phyloP scores from a whole-genome alignment of 768 basidiomycete species.

The Tylopilus rubrobrunneus region DNA sequence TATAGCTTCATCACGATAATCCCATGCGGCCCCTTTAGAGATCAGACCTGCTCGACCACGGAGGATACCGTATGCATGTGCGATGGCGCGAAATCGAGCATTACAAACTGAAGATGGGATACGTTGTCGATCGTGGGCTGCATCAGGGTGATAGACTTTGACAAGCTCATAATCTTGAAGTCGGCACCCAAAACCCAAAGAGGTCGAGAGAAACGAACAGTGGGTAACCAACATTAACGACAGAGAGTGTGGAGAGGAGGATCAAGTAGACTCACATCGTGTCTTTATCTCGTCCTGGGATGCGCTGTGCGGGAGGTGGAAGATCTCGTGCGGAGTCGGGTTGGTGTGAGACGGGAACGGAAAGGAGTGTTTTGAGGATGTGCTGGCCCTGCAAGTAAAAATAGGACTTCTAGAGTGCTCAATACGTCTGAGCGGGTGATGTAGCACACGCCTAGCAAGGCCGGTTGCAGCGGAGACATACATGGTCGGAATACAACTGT shows the following conservation, averaged over 20 bases:
- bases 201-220: not conserved
- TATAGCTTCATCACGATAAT: conserved; percentile 36
- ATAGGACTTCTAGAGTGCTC: not conserved
- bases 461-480: not conserved
- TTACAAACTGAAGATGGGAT: conserved; percentile 46
- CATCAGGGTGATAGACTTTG: conserved; percentile 69
- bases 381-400: conserved; percentile 7
- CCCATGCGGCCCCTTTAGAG: not conserved
- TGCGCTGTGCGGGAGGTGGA: conserved; percentile 56
- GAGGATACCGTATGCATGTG: conserved; percentile 55
- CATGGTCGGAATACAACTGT: conserved; percentile 5
- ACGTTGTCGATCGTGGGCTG: conserved; percentile 35
- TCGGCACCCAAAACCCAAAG: not conserved
- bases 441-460: not conserved
- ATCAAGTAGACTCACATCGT: conserved; percentile 47
- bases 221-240: not conserved
- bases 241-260: not conserved
- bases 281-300: conserved; percentile 60
- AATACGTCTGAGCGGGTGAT: not conserved
- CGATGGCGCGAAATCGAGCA: conserved; percentile 60
- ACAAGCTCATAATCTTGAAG: conserved; percentile 69
- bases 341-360: conserved; percentile 51
- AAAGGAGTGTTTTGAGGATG: conserved; percentile 19
- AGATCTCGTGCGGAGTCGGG: conserved; percentile 70
- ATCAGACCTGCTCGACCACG: conserved; percentile 2